These are phyloP conservation scores for Sordaria brevicollis DNA, from an alignment of 495 filamentous ascomycete species.

Conservation along the genomic window DNA sequence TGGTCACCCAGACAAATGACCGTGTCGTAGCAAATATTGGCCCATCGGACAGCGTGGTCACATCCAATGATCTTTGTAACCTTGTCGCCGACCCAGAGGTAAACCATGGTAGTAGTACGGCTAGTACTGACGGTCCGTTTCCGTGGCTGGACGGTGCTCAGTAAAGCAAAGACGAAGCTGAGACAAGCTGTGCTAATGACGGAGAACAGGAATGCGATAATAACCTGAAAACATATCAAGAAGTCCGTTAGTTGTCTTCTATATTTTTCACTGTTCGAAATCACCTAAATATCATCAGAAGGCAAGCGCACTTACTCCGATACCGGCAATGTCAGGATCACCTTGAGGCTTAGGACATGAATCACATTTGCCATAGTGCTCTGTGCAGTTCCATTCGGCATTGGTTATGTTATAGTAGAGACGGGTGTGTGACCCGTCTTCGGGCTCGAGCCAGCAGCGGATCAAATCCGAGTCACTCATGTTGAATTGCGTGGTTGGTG, in stretches of 20 bases:
- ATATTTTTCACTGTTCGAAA: not conserved
- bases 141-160: not conserved
- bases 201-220: not conserved
- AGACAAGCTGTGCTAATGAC: not conserved
- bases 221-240: not conserved
- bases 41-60: not conserved
- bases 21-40: not conserved
- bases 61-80: not conserved
- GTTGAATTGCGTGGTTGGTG: not conserved
- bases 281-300: not conserved
- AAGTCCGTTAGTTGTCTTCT: not conserved
- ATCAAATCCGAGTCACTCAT: not conserved
- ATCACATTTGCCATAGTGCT: not conserved
- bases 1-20: not conserved
- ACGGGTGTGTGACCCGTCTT: not conserved
- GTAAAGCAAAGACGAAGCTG: not conserved
- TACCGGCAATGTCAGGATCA: not conserved
- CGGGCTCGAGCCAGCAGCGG: not conserved
- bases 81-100: not conserved
- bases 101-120: not conserved
- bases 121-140: not conserved
- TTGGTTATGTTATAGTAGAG: not conserved
- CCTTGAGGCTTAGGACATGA: not conserved
- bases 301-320: not conserved
- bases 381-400: not conserved